Base-by-base conservation (phyloP, 106 monocot genomes). In the Xerophyta viscosa region DNA sequence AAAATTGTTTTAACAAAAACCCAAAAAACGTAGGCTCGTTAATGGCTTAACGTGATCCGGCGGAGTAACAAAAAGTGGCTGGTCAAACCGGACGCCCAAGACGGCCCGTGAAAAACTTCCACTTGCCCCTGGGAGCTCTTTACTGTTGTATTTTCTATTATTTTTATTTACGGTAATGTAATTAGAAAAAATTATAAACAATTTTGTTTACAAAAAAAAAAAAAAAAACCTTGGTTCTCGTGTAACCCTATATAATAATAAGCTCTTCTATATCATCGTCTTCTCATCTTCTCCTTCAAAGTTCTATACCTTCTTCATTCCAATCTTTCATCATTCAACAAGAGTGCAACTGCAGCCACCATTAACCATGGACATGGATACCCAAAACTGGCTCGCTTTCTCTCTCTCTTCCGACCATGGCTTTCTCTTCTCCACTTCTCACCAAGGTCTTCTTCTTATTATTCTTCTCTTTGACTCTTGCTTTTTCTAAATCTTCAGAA, bases 81-180 rank as follows among this genome's bases (percentile, higher is more conserved):
- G 74, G 79, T 80, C 79, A 90, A 77, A n/a, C 61, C 27, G 37
- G 77, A 77, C 89, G 84, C 79, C 77, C 67, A 46, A 30, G 31
- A 19, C 53, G 60, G 41, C 80, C 76, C 50, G 49, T 76, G 9
- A 60, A 72, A 86, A 55, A 57, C 59, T 39, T 62, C 71, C 71
- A 76, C 78, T 62, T 75, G 78, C 47, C 36, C 41, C 46, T 50
- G 39, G 39, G 39, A 39, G 13, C 39, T 39, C 15, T 39, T 39
- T 12, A 6, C 10, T 39, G 10, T 39, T n/a, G n/a, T n/a, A n/a
- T 37, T 22, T 27, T 14, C 43, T 46, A 33, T 66, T 51, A 56
- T 42, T 66, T 33, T 5, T 6, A 33, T 6, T 39, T 39, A 12
- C 15, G 39, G 10, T 39, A 12, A 10, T 39, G 10, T 15, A 10